Percentiles rank a stretch among this genome's conserved stretches.
phyloP scores from a whole-genome alignment of 1,139 yeast species.

The Meyerozyma athensensis region DNA sequence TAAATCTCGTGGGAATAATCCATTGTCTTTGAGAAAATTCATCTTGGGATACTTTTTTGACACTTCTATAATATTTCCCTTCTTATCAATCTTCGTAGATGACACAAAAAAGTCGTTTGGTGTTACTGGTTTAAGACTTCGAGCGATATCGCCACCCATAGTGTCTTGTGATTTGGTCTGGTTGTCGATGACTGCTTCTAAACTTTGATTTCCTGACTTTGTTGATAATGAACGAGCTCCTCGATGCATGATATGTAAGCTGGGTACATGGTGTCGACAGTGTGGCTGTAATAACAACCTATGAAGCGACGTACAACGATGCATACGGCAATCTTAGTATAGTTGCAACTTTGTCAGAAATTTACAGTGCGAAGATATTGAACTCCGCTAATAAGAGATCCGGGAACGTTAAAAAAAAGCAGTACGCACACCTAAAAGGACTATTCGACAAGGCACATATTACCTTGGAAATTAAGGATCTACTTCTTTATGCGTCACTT shows the following conservation, averaged over 20 bases:
- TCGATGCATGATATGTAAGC: not conserved
- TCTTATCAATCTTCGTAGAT: slow-evolving; percentile 68
- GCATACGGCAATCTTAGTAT: too few species aligned
- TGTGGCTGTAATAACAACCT: not conserved
- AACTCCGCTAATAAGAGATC: too few species aligned
- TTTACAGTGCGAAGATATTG: too few species aligned
- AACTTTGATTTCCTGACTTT: not conserved
- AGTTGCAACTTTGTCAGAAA: too few species aligned
- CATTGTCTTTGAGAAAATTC: slow-evolving; percentile 69
- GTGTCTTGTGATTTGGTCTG: slow-evolving; percentile 3
- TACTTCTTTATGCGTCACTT: not conserved
- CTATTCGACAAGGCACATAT: too few species aligned
- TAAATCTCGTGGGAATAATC: slow-evolving; percentile 75
- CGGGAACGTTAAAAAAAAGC: too few species aligned
- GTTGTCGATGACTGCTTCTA: not conserved
- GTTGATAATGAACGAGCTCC: not conserved
- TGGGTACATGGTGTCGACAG: not conserved
- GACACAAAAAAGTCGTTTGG: slow-evolving; percentile 57
- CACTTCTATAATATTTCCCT: slow-evolving; percentile 70
- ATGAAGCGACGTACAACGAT: too few species aligned
- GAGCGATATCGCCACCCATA: slow-evolving; percentile 12
- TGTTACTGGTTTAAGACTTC: slow-evolving; percentile 48
- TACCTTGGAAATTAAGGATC: not conserved
- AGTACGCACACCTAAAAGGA: too few species aligned
- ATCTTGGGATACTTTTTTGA: slow-evolving; percentile 76